Evolutionary conservation across 192 early-diverging fungal species (phyloP), one percentile per base, ranked within the genome.

Genomic region (Gamsiella multidivaricata): DNA sequence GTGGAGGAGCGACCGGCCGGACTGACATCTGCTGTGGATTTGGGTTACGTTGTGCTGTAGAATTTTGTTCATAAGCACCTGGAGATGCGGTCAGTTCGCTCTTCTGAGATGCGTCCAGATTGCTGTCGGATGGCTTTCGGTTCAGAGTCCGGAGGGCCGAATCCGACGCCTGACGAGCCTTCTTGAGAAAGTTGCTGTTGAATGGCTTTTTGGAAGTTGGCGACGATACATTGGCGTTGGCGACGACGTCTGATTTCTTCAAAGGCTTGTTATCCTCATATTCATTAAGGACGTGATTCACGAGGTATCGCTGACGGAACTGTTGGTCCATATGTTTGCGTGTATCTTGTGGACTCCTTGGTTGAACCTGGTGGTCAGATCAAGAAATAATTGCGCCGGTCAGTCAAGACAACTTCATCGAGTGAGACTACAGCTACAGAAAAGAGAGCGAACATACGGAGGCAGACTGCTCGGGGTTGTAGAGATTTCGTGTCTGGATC

Each of bases 111-210:
- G 53, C 31, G 22, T 47, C 39, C 9, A 78, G 26, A 39, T 69
- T 68, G 32, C 37, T 37, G 22, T 78, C 66, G 2, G 74, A 69
- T 11, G 25, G 10, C 29, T 78, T 78, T 23, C 46, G 41, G 20
- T 32, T 42, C 9, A 78, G 45, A 0, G 51, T 78, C 3, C 65
- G 25, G 22, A 78, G 64, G 23, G 74, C 73, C 4, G 63, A 61
- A 20, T 68, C 72, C 3, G 72, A 76, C 12, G 72, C 72, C 53
- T 76, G 72, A n/a, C 62, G 56, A 7, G 72, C 72, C 42, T 56
- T 62, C 14, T 45, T 55, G 14, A 76, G 61, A 29, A 76, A 54
- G 28, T 55, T 65, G 29, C 36, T 76, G 23, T 47, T 41, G 5
- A 58, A 54, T 25, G 55, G 17, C 29, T 76, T 76, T 1, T 64